Percentiles rank a stretch among this genome's conserved stretches.
phyloP scores from a whole-genome alignment of 1,284 basidiomycete genomes.

The Leccinum variabile region DNA sequence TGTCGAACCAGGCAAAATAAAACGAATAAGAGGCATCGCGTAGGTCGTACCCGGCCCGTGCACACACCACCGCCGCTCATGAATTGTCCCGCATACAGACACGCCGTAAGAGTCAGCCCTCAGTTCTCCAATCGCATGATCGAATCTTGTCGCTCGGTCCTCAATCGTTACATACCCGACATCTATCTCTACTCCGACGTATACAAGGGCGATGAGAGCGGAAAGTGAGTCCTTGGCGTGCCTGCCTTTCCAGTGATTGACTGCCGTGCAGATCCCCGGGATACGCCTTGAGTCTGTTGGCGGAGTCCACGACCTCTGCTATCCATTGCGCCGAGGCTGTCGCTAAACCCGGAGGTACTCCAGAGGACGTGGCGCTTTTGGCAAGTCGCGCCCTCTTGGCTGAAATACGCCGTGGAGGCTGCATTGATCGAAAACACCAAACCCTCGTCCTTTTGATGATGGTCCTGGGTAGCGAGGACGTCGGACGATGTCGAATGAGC shows the following conservation, averaged over 20 bases:
- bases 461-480: constrained; percentile 95
- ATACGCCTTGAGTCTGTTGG: constrained; percentile 88
- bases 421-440: constrained; percentile 91
- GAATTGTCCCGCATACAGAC: constrained; percentile 46
- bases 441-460: constrained; percentile 87
- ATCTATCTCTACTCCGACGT: constrained; percentile 99
- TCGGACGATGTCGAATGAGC: constrained; percentile 86
- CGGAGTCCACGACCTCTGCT: constrained; percentile 90
- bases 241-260: constrained; percentile 1
- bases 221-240: constrained; percentile 63
- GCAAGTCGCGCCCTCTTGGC: constrained; percentile 78
- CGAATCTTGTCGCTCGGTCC: constrained; percentile 85
- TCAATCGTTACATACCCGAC: constrained; percentile 97
- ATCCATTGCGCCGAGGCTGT: constrained; percentile 87
- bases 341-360: constrained; percentile 76
- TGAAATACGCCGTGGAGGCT: constrained; percentile 84
- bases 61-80: constrained; percentile 4
- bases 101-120: constrained; percentile 92
- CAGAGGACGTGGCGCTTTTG: constrained; percentile 87
- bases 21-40: constrained; percentile 94
- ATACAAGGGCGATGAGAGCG: constrained; percentile 96
- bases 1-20: constrained; percentile 86
- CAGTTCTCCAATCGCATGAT: constrained; percentile 99
- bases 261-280: constrained; percentile 78
- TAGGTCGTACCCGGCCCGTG: constrained; percentile 44